Conservation (phyloP, 805 yeast genomes). For the Hanseniaspora meyeri region DNA sequence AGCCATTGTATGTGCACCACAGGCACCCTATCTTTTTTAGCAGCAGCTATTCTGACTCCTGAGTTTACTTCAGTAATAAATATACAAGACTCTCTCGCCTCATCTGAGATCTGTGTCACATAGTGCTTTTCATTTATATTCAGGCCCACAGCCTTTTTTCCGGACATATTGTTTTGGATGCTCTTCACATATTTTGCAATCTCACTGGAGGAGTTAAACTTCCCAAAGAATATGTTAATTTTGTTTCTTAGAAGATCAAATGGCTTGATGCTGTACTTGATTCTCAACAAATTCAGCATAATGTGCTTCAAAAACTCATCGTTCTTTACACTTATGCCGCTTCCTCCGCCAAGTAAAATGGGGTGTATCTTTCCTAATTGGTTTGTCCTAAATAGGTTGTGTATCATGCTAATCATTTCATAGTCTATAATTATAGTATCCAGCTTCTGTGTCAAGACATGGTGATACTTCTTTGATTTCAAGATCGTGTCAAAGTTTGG, state of each 20-base stretch:
- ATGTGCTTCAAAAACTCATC: conserved; percentile 13
- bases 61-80: conserved; percentile 23
- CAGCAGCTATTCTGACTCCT: conserved; percentile 28
- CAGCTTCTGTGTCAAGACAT: neutral
- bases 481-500: neutral
- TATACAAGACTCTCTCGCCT: conserved; percentile 20
- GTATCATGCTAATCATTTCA: neutral
- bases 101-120: conserved; percentile 18
- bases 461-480: conserved; percentile 7
- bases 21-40: conserved; percentile 30
- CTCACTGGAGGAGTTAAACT: neutral
- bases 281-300: neutral
- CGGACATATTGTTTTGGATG: conserved; percentile 5
- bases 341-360: conserved; percentile 2
- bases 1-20: conserved; percentile 37
- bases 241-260: conserved; percentile 11
- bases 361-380: conserved; percentile 8
- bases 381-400: neutral
- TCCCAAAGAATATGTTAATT: conserved; percentile 10
- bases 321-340: neutral
- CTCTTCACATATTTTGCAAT: neutral
- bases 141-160: neutral
- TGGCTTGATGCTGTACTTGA: conserved; percentile 9
- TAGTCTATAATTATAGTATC: conserved; percentile 6
- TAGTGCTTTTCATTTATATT: conserved; percentile 9